phyloP scores from a whole-genome alignment of 345 rosid genomes.

The Leavenworthia alabamica region DNA sequence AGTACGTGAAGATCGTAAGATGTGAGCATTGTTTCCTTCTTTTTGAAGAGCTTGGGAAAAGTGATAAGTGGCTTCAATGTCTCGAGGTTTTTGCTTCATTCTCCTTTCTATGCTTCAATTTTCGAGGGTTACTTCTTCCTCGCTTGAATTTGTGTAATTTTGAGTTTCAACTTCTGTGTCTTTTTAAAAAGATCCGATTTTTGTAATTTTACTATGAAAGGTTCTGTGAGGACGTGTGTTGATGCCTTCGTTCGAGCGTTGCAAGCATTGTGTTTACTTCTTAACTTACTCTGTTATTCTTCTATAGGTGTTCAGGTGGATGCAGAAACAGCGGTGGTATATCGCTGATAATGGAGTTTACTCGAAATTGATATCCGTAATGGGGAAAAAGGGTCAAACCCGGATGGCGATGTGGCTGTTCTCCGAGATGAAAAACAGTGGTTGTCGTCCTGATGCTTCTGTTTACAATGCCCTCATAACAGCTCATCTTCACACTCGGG shows the following conservation, averaged over 20 bases:
- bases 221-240: background rate
- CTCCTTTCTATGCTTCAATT: background rate
- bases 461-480: conserved; percentile 84
- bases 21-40: conserved; percentile 77
- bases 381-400: conserved; percentile 86
- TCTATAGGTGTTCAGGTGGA: conserved; percentile 90
- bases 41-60: conserved; percentile 87
- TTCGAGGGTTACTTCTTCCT: background rate
- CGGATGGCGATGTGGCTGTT: conserved; percentile 98
- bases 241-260: background rate
- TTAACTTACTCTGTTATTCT: background rate
- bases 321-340: conserved; percentile 96
- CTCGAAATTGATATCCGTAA: conserved; percentile 69
- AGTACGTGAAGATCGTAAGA: conserved; percentile 59
- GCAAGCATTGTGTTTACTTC: background rate
- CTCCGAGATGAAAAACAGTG: conserved; percentile 91
- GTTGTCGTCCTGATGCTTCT: conserved; percentile 86
- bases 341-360: conserved; percentile 78
- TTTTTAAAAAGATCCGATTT: background rate
- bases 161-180: background rate
- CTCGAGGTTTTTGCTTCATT: conserved; percentile 53
- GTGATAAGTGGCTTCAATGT: conserved; percentile 82
- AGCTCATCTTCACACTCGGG: conserved; percentile 79
- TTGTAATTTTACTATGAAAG: background rate
- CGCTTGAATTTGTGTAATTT: background rate